Evolutionary conservation across 2,329 filamentous ascomycete species (phyloP).

Genomic region (Fusarium xyrophilum): DNA sequence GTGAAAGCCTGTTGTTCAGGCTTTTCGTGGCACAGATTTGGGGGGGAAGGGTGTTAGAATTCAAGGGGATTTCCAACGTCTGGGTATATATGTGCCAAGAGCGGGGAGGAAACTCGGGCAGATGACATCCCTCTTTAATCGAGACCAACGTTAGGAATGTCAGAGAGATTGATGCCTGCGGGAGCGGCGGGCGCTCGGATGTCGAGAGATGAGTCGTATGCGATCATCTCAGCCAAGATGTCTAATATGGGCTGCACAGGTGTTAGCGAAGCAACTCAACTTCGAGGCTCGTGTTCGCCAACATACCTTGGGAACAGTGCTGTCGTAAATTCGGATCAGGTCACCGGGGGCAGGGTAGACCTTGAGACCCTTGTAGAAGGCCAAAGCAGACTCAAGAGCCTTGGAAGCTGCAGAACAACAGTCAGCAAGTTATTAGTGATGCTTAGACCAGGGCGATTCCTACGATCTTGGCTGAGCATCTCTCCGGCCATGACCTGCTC

Average conservation of each 20-base stretch:
- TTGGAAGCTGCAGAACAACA: constrained; percentile 61
- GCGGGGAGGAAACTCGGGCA: constrained; percentile 27
- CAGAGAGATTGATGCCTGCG: constrained; percentile 52
- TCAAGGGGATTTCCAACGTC: constrained; percentile 32
- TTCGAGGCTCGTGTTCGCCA: neutral
- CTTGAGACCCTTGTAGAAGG: constrained; percentile 98
- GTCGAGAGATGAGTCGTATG: constrained; percentile 78
- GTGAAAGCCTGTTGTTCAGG: constrained; percentile 19
- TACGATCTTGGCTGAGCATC: constrained; percentile 81
- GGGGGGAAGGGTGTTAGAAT: constrained; percentile 14
- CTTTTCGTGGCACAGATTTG: constrained; percentile 23
- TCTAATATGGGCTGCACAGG: constrained; percentile 81
- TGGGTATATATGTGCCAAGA: constrained; percentile 28
- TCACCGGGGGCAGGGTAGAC: constrained; percentile 95
- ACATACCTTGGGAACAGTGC: constrained; percentile 90
- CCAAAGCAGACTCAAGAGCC: constrained; percentile 82
- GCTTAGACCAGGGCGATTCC: constrained; percentile 43
- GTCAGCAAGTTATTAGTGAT: constrained; percentile 20
- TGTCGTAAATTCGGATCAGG: constrained; percentile 96
- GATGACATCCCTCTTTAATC: constrained; percentile 52
- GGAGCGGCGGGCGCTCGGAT: constrained; percentile 55
- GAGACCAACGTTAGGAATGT: constrained; percentile 60
- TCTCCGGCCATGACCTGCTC: constrained; percentile 92
- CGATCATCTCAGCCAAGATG: constrained; percentile 97
- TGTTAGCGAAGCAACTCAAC: constrained; percentile 27